Conservation (phyloP, 106 monocot genomes). For the Platanthera zijinensis region DNA sequence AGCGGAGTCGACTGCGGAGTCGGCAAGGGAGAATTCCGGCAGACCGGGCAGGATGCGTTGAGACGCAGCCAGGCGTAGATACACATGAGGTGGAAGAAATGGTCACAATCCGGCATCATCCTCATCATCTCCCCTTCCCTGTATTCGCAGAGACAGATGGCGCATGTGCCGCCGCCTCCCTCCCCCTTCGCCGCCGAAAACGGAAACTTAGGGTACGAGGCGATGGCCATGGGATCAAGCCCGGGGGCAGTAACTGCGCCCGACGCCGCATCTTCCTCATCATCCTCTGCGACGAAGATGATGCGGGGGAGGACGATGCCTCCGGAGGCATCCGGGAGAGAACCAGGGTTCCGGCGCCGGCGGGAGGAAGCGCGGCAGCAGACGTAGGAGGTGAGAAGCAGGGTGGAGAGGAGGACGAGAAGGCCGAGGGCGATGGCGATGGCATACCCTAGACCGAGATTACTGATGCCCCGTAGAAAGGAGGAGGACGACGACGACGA, state of each 20-base stretch:
- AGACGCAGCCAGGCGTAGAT: slow-evolving; percentile 60
- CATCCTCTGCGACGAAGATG: slow-evolving; percentile 53
- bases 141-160: slow-evolving; percentile 63
- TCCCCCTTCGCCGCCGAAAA: slow-evolving; percentile 25
- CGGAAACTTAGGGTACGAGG: slow-evolving; percentile 44
- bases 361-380: slow-evolving; percentile 31
- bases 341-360: not conserved
- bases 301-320: slow-evolving; percentile 33
- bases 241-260: slow-evolving; percentile 13
- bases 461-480: slow-evolving; percentile 30
- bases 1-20: slow-evolving; percentile 46
- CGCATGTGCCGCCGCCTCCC: slow-evolving; percentile 24
- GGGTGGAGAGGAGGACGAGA: slow-evolving; percentile 43
- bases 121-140: slow-evolving; percentile 58
- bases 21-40: slow-evolving; percentile 52
- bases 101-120: slow-evolving; percentile 64
- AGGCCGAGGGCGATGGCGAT: slow-evolving; percentile 51
- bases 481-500: slow-evolving; percentile 9
- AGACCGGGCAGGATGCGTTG: slow-evolving; percentile 58
- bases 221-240: slow-evolving; percentile 42
- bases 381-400: slow-evolving; percentile 52
- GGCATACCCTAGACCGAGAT: slow-evolving; percentile 50
- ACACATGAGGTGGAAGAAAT: slow-evolving; percentile 51
- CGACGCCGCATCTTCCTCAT: slow-evolving; percentile 18
- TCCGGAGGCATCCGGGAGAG: not conserved